Percentiles rank a stretch among this genome's conserved stretches.
These are phyloP conservation scores for Fusarium cyanostomum DNA, from an alignment of 2,329 filamentous ascomycete genomes.

Conservation along the genomic window DNA sequence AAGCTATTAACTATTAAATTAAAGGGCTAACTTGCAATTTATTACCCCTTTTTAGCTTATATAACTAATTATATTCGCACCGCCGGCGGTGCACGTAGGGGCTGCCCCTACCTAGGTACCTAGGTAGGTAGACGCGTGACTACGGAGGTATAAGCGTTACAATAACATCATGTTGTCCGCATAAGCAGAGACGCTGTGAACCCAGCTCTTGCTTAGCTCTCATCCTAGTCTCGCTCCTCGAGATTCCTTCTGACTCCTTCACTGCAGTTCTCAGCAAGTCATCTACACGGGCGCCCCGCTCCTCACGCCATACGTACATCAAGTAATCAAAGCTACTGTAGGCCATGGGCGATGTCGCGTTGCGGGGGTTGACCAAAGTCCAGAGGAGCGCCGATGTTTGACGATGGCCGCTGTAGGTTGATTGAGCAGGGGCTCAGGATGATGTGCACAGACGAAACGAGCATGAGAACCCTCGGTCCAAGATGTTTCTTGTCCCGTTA, in stretches of 20 bases:
- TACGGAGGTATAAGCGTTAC: no score
- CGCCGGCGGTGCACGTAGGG: no score
- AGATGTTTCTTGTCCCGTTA: constrained; percentile 11
- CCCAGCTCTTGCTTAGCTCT: no score
- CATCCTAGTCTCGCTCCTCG: neutral
- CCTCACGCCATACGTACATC: constrained; percentile 2
- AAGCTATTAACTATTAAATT: no score
- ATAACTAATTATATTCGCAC: no score
- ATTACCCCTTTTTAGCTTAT: no score
- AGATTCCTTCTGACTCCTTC: constrained; percentile 13
- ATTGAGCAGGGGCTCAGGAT: constrained; percentile 26
- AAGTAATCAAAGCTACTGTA: constrained; percentile 20
- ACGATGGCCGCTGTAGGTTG: constrained; percentile 25
- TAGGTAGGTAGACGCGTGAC: no score
- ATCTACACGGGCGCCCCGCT: constrained; percentile 1
- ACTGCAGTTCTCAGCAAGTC: neutral
- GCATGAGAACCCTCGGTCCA: neutral
- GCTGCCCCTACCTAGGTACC: no score
- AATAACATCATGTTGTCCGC: neutral
- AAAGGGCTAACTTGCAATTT: no score
- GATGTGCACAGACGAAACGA: constrained; percentile 8
- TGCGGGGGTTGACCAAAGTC: neutral
- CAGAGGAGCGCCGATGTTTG: constrained; percentile 6
- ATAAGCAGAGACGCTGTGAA: neutral
- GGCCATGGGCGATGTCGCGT: constrained; percentile 8